Conservation (phyloP, 768 basidiomycete species). For the Collybia sp. region DNA sequence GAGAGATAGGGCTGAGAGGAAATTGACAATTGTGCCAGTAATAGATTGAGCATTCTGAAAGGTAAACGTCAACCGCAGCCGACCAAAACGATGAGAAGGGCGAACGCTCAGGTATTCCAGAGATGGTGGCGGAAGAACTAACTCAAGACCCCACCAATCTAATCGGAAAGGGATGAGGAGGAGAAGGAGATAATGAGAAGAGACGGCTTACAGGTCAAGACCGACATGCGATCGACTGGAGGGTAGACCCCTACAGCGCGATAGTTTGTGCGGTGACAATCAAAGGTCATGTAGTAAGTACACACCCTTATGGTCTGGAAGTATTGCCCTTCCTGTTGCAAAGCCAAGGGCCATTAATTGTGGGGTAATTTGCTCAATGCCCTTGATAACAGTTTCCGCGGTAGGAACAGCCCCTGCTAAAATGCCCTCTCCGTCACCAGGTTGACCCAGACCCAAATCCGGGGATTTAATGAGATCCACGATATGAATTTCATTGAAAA, state of each 20-base stretch:
- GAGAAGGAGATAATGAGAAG: not conserved
- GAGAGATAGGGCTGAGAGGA: conserved; percentile 68
- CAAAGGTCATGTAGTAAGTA: not conserved
- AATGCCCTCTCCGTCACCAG: conserved; percentile 62
- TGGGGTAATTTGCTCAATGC: conserved; percentile 68
- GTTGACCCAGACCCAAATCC: conserved; percentile 69
- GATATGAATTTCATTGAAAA: conserved; percentile 58
- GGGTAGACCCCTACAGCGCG: conserved; percentile 51
- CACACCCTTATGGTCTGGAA: conserved; percentile 63
- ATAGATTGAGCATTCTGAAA: conserved; percentile 55
- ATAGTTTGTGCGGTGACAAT: conserved; percentile 2
- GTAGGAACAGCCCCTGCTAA: conserved; percentile 76
- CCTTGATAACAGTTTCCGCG: conserved; percentile 64
- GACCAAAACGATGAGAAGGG: conserved; percentile 7
- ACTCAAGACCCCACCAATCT: conserved; percentile 93
- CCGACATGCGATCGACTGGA: conserved; percentile 72
- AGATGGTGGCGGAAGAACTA: conserved; percentile 70
- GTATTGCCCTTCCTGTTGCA: conserved; percentile 61
- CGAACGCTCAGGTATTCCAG: conserved; percentile 54
- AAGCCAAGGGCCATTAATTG: conserved; percentile 76
- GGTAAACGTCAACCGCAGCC: not conserved
- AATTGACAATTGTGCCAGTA: conserved; percentile 59
- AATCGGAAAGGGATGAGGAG: conserved; percentile 3
- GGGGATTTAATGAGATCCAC: conserved; percentile 56
- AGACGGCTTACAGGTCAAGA: conserved; percentile 62